phyloP scores from a whole-genome alignment of 768 basidiomycete species.

The Agrocybe pediades region DNA sequence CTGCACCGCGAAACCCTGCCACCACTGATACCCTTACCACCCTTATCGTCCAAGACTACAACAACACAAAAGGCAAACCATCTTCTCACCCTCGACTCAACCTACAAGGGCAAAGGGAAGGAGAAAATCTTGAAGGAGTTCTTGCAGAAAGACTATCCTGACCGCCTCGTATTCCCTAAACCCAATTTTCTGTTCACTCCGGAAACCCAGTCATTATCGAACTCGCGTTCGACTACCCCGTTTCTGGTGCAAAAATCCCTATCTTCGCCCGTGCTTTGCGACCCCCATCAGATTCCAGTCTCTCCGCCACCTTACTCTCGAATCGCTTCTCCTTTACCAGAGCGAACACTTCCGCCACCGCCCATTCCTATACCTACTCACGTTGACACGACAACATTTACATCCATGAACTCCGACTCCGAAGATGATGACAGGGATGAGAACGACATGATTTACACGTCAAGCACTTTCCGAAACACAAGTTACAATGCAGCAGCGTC shows the following conservation, averaged over 20 bases:
- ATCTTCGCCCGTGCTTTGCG: conserved; percentile 21
- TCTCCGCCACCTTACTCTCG: conserved; percentile 15
- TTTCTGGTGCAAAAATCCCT: conserved; percentile 14
- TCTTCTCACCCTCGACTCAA: neutral
- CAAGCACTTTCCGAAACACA: conserved; percentile 5
- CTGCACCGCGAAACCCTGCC: too few relatives aligned
- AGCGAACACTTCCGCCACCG: neutral
- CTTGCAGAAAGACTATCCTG: neutral
- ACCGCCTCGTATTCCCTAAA: neutral
- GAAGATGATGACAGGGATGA: conserved; percentile 39
- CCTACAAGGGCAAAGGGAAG: neutral
- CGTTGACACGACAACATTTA: conserved; percentile 9
- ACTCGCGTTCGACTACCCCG: conserved; percentile 13
- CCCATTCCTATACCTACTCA: neutral
- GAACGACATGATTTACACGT: conserved; percentile 32
- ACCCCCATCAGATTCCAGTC: conserved; percentile 1
- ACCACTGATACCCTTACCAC: too few relatives aligned
- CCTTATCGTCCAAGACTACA: neutral
- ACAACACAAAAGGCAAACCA: neutral
- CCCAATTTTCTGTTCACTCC: conserved; percentile 13
- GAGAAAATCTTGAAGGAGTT: neutral
- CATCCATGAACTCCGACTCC: conserved; percentile 25
- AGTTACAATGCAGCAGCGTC: conserved; percentile 2
- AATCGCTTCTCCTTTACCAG: conserved; percentile 2
- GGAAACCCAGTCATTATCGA: conserved; percentile 21